Base-by-base conservation (phyloP, 2,329 filamentous ascomycete species). In the Diplocarpon rosae region DNA sequence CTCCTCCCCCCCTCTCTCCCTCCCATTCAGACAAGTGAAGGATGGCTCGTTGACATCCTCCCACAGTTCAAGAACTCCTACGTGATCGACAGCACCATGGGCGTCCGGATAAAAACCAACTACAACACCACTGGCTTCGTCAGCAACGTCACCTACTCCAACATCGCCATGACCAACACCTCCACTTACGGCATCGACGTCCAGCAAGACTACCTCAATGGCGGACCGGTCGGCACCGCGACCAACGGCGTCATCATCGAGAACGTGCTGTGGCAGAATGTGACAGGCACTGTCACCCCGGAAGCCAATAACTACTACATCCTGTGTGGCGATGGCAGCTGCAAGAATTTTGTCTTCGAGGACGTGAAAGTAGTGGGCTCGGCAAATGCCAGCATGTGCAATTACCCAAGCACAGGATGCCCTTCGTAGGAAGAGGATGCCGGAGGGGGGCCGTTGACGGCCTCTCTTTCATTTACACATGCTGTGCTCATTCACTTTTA, bases 171-270 rank as follows among this genome's bases (percentile, higher is more conserved):
- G 33, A 59, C 57, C 30, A 62, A 64, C 41, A 70, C 71, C 49
- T 56, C 61, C 28, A 64, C 65, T 48, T 72, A 72, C 53, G 70
- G 70, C n/a, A 69, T 74, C 45, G 69, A 70, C 47, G 62, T 73
- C 34, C 63, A 72, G 59, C 69, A 73, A 59, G 70, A 73, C 54
- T 74, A 73, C 52, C 54, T 69, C 43, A 73, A 73, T 51, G 70
- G 65, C 11, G 64, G 65, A 3, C 56, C 65, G 5, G 66, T 61
- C 6, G 65, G 65, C 1, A 48, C 50, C 9, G 61, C 65, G 5
- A 61, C 61, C 1, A 66, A 65, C 39, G 65, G 65, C 2, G 64
- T 68, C 2, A 52, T 51, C 1, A 66, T 68, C 37, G 48, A 50
- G 24, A 61, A 60, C 42, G 37, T 68, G 2, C 46, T 53, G 7